Evolutionary conservation across 1,139 yeast species (phyloP).

Genomic region (Candida albicans): DNA sequence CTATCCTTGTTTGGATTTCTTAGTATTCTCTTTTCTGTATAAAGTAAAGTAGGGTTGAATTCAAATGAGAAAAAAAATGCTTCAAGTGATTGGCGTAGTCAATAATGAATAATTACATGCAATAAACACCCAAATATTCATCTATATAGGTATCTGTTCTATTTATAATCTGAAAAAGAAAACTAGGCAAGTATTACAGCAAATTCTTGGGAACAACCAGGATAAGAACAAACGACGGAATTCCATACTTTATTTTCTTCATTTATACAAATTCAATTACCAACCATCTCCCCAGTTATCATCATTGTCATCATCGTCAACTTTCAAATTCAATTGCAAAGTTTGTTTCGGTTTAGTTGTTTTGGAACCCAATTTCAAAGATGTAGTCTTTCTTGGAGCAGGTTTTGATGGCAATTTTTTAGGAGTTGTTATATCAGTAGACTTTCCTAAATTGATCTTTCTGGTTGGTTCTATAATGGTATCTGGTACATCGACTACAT

Average conservation of each 20-base stretch:
- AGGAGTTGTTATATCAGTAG: conserved; percentile 10
- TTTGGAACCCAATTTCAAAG: conserved; percentile 30
- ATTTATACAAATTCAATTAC: conserved; percentile 12
- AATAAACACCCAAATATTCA: too few relatives aligned
- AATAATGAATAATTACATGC: too few relatives aligned
- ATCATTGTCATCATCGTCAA: conserved; percentile 49
- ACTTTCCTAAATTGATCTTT: conserved; percentile 12
- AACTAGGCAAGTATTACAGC: too few relatives aligned
- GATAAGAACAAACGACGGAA: background rate
- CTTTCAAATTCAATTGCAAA: conserved; percentile 40
- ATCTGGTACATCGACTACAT: conserved; percentile 11
- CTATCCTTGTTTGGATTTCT: too few relatives aligned
- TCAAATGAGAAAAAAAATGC: too few relatives aligned
- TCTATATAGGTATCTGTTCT: too few relatives aligned
- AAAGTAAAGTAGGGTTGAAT: too few relatives aligned
- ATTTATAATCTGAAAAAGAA: too few relatives aligned
- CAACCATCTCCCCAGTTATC: conserved; percentile 32
- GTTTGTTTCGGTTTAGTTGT: conserved; percentile 24
- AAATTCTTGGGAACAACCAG: background rate
- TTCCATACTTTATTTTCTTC: background rate
- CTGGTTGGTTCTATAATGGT: conserved; percentile 12
- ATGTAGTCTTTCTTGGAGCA: conserved; percentile 10
- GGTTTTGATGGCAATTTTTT: conserved; percentile 13
- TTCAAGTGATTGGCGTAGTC: too few relatives aligned
- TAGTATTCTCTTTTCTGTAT: too few relatives aligned